Percentiles rank a stretch among this genome's conserved stretches.
These are phyloP conservation scores for Solanum corneliomulleri DNA, from an alignment of 257 asterid genomes.

Conservation along the genomic window DNA sequence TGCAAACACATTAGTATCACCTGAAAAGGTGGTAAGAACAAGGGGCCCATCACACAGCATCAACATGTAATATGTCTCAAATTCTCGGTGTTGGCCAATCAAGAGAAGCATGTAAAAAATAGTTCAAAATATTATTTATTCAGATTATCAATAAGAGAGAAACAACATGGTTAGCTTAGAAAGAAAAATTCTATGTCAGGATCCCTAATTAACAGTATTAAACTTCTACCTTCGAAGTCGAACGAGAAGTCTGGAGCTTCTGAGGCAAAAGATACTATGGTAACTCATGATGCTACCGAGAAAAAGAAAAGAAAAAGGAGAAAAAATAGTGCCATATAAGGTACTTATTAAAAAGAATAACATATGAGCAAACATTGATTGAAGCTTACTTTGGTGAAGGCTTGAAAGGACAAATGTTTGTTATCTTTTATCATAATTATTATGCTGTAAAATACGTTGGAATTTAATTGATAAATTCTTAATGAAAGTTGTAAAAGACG, in stretches of 20 bases:
- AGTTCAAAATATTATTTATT: background rate
- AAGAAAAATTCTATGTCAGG: conserved; percentile 20
- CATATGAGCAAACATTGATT: conserved; percentile 66
- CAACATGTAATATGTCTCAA: conserved; percentile 8
- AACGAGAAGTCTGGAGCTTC: conserved; percentile 44
- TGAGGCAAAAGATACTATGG: conserved; percentile 24
- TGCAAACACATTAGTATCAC: conserved; percentile 13
- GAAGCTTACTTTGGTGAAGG: conserved; percentile 97
- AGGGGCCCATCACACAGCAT: conserved; percentile 7
- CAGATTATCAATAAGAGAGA: conserved; percentile 7
- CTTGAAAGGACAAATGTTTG: conserved; percentile 94
- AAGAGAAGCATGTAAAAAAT: no score
- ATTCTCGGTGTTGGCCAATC: background rate
- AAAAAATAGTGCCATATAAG: background rate
- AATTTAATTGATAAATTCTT: background rate
- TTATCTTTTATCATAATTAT: background rate
- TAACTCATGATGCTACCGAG: conserved; percentile 22
- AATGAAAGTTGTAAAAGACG: background rate
- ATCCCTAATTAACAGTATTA: conserved; percentile 26
- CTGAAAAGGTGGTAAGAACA: conserved; percentile 9
- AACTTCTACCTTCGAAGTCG: conserved; percentile 51
- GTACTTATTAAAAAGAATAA: conserved; percentile 19
- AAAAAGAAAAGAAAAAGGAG: conserved; percentile 40
- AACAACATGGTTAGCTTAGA: conserved; percentile 17
- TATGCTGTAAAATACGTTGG: background rate